A percentile compares a stretch with the other conserved stretches of the same genome.
Conservation (phyloP, 148 eudicot genomes). For the Nyssa sinensis region DNA sequence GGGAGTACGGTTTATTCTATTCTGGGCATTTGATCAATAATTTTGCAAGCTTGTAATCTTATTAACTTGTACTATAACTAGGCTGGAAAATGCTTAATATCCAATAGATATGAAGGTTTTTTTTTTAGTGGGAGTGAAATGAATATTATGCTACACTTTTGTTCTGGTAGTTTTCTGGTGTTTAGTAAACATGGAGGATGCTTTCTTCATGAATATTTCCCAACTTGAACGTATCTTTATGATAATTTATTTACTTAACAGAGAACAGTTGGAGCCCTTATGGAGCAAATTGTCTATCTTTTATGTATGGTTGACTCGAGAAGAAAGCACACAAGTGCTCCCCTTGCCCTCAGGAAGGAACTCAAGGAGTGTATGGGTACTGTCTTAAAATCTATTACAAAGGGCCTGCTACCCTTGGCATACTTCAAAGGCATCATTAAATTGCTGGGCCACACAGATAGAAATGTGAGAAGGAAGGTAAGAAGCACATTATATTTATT, state of each 20-base stretch:
- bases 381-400: conserved; percentile 49
- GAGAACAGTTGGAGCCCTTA: conserved; percentile 55
- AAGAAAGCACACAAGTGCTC: conserved; percentile 43
- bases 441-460: conserved; percentile 53
- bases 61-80: too few species aligned
- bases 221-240: neutral
- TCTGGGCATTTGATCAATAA: too few species aligned
- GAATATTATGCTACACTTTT: neutral
- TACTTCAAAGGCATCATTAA: conserved; percentile 55
- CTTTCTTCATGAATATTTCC: neutral
- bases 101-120: too few species aligned
- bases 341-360: conserved; percentile 48
- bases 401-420: conserved; percentile 54
- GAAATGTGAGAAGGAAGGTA: conserved; percentile 63
- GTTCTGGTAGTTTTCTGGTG: too few species aligned
- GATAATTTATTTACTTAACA: conserved; percentile 16
- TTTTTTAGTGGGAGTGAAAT: too few species aligned
- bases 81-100: too few species aligned
- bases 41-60: too few species aligned
- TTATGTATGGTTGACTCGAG: conserved; percentile 56
- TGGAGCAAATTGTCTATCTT: conserved; percentile 67
- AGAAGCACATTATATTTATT: neutral
- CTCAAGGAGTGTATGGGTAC: conserved; percentile 60
- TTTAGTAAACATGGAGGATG: too few species aligned
- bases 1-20: too few species aligned